These are phyloP conservation scores for Erucastrum elatum DNA, from an alignment of 345 rosid genomes.

Conservation along the genomic window DNA sequence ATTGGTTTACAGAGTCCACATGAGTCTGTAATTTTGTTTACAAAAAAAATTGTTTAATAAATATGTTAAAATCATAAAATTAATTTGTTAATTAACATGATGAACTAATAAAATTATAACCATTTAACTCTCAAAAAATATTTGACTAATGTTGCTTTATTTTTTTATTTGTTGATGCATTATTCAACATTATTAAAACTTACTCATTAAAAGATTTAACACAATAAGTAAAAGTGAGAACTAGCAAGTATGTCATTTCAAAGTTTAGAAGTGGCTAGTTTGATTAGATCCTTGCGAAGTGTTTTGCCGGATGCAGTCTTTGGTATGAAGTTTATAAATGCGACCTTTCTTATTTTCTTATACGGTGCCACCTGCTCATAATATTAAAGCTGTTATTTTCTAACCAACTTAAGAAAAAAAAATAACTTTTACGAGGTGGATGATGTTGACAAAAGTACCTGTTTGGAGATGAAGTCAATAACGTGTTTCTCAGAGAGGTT, in stretches of 20 bases:
- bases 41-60: no score
- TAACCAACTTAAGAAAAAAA: not conserved
- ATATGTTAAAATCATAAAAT: no score
- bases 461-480: conserved; percentile 63
- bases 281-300: conserved; percentile 80
- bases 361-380: conserved; percentile 80
- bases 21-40: no score
- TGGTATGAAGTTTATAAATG: conserved; percentile 53
- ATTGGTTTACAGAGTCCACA: no score
- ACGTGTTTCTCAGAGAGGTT: conserved; percentile 45
- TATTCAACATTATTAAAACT: not conserved
- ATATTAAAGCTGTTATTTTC: not conserved
- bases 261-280: conserved; percentile 74
- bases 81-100: no score
- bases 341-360: conserved; percentile 58
- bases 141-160: no score
- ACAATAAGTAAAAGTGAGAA: not conserved
- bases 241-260: conserved; percentile 21
- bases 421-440: not conserved
- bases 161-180: no score
- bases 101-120: no score
- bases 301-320: conserved; percentile 83
- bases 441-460: conserved; percentile 44
- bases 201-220: not conserved
- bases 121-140: no score